Base-by-base conservation (phyloP, 202 grass and related monocot genomes). In the Cymbopogon flexuosus region DNA sequence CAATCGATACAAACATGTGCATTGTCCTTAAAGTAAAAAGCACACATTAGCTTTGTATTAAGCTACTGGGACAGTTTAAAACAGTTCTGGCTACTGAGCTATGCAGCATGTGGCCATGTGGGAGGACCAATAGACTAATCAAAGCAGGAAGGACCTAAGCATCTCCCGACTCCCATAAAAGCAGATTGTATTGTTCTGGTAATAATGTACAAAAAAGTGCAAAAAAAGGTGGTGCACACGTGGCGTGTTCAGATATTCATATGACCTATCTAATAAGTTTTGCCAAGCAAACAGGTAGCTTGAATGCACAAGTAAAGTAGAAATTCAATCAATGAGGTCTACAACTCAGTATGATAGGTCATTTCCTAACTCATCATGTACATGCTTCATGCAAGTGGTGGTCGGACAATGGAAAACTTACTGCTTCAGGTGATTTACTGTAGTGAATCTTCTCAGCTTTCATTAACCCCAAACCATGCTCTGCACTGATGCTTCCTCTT, bases 401-500 rank as follows among this genome's bases (percentile, higher is more conserved):
- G 18, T 12, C 36, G 71, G 42, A 37, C 43, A 30, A 10, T 65
- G 57, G 67, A 80, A 65, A 40, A 91, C 88, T 72, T 91, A 98
- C 92, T 43, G 90, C 91, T 88, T 95, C 96, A 40, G 84, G 34
- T 71, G 96, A 88, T 84, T 98, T 98, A 83, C 96, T 98, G 79
- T 95, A 98, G 70, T 93, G 90, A 79, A 98, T 98, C 72, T 98
- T 94, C 65, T 98, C 85, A 27, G 92, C 88, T 93, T 98, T 98
- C 92, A 95, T 98, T 83, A 90, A 80, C 43, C 96, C 94, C 81
- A 94, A 82, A 1, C 94, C 94, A 37, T 97, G 94, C 78, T 94
- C 96, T 42, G 96, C 88, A 72, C 92, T 98, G 66, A 98, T 88
- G 84, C 96, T 98, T 88, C 96, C 96, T 91, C 88, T 95, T 45